Conservation (phyloP, 2,329 filamentous ascomycete genomes). For the Davidsoniella australis region DNA sequence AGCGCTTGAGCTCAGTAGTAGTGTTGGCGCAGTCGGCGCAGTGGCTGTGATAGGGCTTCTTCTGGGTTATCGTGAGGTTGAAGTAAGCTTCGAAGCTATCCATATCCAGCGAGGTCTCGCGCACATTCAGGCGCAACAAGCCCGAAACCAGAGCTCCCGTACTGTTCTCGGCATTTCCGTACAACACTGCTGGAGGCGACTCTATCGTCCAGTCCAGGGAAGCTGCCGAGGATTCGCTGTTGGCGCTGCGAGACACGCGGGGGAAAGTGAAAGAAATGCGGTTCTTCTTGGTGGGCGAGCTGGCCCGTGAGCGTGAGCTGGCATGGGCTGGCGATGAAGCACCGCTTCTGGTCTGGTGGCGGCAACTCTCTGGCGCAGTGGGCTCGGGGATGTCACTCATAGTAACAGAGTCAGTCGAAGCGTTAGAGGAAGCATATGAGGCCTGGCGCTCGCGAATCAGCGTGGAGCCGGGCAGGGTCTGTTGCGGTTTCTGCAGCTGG, state of each 20-base stretch:
- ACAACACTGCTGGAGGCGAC: constrained; percentile 73
- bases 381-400: constrained; percentile 23
- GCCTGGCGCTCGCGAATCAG: constrained; percentile 7
- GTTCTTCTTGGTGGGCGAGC: constrained; percentile 22
- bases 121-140: constrained; percentile 57
- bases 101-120: constrained; percentile 48
- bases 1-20: constrained; percentile 57
- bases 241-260: constrained; percentile 20
- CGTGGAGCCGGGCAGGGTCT: constrained; percentile 6
- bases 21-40: constrained; percentile 62
- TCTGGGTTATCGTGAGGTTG: constrained; percentile 53
- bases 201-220: constrained; percentile 49
- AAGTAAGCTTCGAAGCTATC: constrained; percentile 59
- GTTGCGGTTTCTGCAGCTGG: constrained; percentile 9
- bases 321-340: constrained; percentile 16
- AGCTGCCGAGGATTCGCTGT: constrained; percentile 23
- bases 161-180: constrained; percentile 57
- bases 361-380: constrained; percentile 22
- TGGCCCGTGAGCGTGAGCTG: constrained; percentile 16
- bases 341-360: constrained; percentile 26
- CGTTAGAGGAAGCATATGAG: constrained; percentile 11
- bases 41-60: constrained; percentile 63
- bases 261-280: constrained; percentile 20
- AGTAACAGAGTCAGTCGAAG: constrained; percentile 18
- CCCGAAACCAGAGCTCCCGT: constrained; percentile 76